A percentile compares a stretch with the other conserved stretches of the same genome.
Conservation (phyloP, 495 filamentous ascomycete species). For the Aspergillus conjunctus region DNA sequence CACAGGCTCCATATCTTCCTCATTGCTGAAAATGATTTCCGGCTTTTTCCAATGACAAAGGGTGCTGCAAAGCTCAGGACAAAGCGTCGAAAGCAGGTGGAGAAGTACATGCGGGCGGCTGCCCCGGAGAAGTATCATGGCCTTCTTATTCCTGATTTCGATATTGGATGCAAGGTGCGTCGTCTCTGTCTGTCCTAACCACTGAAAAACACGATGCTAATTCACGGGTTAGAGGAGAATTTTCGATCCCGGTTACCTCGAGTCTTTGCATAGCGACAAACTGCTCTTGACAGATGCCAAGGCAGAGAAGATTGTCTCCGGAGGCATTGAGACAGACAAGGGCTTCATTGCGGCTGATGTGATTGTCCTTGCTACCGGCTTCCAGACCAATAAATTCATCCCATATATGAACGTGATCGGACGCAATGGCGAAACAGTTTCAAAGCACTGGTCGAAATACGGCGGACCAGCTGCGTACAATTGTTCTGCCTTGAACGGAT, state of each 20-base stretch:
- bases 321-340: constrained; percentile 29
- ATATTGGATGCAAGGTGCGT: constrained; percentile 52
- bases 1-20: constrained; percentile 31
- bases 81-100: constrained; percentile 31
- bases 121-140: constrained; percentile 58
- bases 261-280: constrained; percentile 42
- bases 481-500: constrained; percentile 53
- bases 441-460: constrained; percentile 45
- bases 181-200: neutral
- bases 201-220: neutral
- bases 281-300: constrained; percentile 45
- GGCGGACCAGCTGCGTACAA: constrained; percentile 57
- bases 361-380: constrained; percentile 55
- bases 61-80: constrained; percentile 34
- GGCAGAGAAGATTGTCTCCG: constrained; percentile 20
- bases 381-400: constrained; percentile 43
- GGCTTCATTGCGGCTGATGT: constrained; percentile 50
- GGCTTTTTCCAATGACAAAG: constrained; percentile 36
- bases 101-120: constrained; percentile 45
- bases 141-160: constrained; percentile 55
- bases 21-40: constrained; percentile 38
- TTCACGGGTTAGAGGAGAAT: constrained; percentile 24
- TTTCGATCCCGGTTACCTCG: constrained; percentile 51
- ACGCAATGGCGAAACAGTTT: constrained; percentile 39
- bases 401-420: constrained; percentile 44